Percentiles rank a stretch among this genome's conserved stretches.
Conservation (phyloP, 371 early-diverging fungal genomes). For the Syncephalis fuscata region DNA sequence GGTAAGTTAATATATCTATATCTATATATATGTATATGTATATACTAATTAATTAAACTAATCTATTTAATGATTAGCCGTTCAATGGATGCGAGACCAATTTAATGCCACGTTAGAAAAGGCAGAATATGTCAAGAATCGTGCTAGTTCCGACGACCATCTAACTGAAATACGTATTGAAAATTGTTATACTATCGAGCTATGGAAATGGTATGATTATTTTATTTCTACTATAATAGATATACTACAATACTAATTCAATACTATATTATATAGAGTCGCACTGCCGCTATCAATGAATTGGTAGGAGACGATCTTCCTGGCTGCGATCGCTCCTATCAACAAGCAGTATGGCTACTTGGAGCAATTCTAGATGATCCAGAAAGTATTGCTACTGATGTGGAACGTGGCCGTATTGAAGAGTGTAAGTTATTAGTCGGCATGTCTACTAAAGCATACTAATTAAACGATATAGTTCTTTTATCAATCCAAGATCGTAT, state of each 20-base stretch:
- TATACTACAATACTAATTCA: background rate
- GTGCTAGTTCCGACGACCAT: constrained; percentile 20
- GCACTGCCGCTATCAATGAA: constrained; percentile 28
- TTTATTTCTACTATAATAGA: background rate
- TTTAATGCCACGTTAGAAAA: constrained; percentile 76
- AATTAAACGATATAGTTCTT: constrained; percentile 1
- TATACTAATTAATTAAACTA: too few relatives aligned
- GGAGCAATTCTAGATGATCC: constrained; percentile 37
- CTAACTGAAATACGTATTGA: constrained; percentile 29
- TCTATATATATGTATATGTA: background rate
- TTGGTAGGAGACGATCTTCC: constrained; percentile 32
- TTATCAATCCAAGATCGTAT: constrained; percentile 4
- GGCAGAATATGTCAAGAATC: constrained; percentile 40
- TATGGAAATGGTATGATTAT: constrained; percentile 28
- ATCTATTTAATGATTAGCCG: constrained; percentile 14
- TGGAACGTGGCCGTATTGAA: constrained; percentile 31
- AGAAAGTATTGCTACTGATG: constrained; percentile 29
- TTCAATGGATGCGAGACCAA: constrained; percentile 74
- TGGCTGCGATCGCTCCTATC: constrained; percentile 57
- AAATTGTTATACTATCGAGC: constrained; percentile 54
- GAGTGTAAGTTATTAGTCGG: constrained; percentile 35
- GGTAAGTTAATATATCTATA: constrained; percentile 4
- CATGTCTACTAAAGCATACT: too few relatives aligned
- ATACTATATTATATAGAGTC: constrained; percentile 16
- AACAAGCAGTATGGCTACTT: constrained; percentile 61